phyloP scores from a whole-genome alignment of 208 protist genomes.

The Crithidia expoeki region DNA sequence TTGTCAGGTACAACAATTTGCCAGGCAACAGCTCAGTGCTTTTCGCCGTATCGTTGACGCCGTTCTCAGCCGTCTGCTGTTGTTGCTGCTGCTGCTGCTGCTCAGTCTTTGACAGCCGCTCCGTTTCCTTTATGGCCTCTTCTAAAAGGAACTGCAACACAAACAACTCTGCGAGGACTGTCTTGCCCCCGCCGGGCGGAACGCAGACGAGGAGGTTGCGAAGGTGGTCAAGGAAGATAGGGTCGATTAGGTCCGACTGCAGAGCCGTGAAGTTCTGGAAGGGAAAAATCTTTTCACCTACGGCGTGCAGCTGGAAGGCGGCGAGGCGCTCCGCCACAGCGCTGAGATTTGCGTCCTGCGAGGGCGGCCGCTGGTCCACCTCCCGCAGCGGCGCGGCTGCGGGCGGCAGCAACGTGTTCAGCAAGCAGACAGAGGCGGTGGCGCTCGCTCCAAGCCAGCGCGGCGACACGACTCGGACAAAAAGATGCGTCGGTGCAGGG shows the following conservation, averaged over 20 bases:
- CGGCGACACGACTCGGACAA: conserved; percentile 90
- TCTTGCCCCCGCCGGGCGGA: conserved; percentile 97
- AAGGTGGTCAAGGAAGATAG: conserved; percentile 93
- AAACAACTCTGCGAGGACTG: conserved; percentile 86
- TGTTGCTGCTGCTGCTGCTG: background rate
- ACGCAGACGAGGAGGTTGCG: conserved; percentile 96
- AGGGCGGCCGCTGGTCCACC: conserved; percentile 64
- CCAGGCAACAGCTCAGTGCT: conserved; percentile 10
- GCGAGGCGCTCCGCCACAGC: conserved; percentile 76
- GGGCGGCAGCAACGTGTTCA: conserved; percentile 94
- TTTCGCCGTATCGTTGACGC: background rate
- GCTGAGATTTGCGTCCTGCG: conserved; percentile 66
- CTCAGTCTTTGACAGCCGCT: conserved; percentile 10
- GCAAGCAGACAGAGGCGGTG: conserved; percentile 90
- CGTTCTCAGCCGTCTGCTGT: background rate
- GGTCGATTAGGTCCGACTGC: conserved; percentile 94
- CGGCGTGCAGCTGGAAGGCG: conserved; percentile 80
- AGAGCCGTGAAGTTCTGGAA: conserved; percentile 95
- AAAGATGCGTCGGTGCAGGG: conserved; percentile 96
- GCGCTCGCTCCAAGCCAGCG: conserved; percentile 83
- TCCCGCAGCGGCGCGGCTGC: conserved; percentile 72
- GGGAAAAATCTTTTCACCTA: conserved; percentile 84
- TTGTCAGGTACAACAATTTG: conserved; percentile 86
- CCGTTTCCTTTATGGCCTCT: conserved; percentile 40
- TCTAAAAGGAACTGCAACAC: conserved; percentile 80